phyloP scores from a whole-genome alignment of 2,329 filamentous ascomycete genomes.

The Aspergillus fumigatus region DNA sequence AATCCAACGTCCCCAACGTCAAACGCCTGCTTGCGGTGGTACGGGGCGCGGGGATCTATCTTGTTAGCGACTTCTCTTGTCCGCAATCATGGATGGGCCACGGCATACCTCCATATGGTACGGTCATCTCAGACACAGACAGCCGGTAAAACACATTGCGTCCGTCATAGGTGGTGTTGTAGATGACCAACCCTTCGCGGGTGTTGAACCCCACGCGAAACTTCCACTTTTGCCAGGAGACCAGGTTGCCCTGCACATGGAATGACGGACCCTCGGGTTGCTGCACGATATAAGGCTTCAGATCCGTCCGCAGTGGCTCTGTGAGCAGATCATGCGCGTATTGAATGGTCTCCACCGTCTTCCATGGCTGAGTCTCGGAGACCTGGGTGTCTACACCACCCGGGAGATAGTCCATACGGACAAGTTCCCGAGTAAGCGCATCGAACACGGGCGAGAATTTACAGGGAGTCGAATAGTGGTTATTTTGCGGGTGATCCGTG shows the following conservation, averaged over 20 bases:
- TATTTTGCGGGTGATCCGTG: constrained; percentile 33
- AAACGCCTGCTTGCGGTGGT: constrained; percentile 66
- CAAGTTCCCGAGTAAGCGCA: constrained; percentile 57
- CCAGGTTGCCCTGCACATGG: constrained; percentile 50
- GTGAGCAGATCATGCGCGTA: constrained; percentile 62
- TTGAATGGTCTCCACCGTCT: constrained; percentile 48
- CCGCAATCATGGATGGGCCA: not conserved
- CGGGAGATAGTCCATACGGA: constrained; percentile 66
- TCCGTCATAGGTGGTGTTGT: constrained; percentile 61
- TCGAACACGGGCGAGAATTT: constrained; percentile 48
- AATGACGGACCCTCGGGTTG: constrained; percentile 65
- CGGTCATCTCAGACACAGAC: constrained; percentile 64
- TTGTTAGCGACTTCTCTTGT: not conserved
- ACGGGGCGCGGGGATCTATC: constrained; percentile 60
- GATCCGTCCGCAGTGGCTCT: constrained; percentile 59
- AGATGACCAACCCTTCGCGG: constrained; percentile 63
- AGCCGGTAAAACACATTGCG: constrained; percentile 64
- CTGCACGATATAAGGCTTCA: constrained; percentile 61
- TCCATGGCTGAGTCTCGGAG: constrained; percentile 54
- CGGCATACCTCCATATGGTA: constrained; percentile 40
- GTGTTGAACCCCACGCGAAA: constrained; percentile 60
- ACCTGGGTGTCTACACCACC: constrained; percentile 59
- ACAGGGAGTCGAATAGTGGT: constrained; percentile 34
- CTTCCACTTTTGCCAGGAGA: constrained; percentile 65
- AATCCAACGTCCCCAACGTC: constrained; percentile 66